Percentiles rank a stretch among this genome's conserved stretches.
Conservation (phyloP, 2,329 filamentous ascomycete genomes). For the Scedosporium boydii region DNA sequence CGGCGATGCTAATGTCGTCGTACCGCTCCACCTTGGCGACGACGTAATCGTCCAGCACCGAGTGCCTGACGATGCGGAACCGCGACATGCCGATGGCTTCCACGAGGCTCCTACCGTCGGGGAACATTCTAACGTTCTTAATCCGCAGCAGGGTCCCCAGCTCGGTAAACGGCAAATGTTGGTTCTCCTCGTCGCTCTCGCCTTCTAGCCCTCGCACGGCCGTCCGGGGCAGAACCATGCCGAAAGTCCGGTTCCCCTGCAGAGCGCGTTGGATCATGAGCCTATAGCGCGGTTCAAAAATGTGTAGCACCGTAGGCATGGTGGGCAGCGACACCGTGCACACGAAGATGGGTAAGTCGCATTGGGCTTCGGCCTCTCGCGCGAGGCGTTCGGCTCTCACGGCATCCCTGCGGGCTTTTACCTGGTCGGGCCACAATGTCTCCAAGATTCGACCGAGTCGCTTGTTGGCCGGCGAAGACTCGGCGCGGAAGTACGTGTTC, state of each 20-base stretch:
- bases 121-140: slow-evolving; percentile 60
- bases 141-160: slow-evolving; percentile 75
- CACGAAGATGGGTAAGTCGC: slow-evolving; percentile 63
- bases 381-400: slow-evolving; percentile 48
- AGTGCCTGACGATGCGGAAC: slow-evolving; percentile 61
- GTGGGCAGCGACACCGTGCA: slow-evolving; percentile 73
- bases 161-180: slow-evolving; percentile 45
- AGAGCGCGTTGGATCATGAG: slow-evolving; percentile 78
- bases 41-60: slow-evolving; percentile 64
- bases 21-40: slow-evolving; percentile 68
- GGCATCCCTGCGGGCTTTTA: slow-evolving; percentile 47
- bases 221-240: slow-evolving; percentile 69
- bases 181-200: slow-evolving; percentile 15
- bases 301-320: slow-evolving; percentile 77
- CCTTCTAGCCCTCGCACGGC: slow-evolving; percentile 25
- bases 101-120: slow-evolving; percentile 73
- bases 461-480: slow-evolving; percentile 46
- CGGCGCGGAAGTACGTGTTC: slow-evolving; percentile 30
- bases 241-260: slow-evolving; percentile 66
- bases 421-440: slow-evolving; percentile 58
- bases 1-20: slow-evolving; percentile 71
- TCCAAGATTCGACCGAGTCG: slow-evolving; percentile 54
- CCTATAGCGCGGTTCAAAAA: slow-evolving; percentile 89
- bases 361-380: slow-evolving; percentile 38
- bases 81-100: slow-evolving; percentile 69